Conservation (phyloP, 176 grass and related monocot species). For the Saccharum spontaneum region DNA sequence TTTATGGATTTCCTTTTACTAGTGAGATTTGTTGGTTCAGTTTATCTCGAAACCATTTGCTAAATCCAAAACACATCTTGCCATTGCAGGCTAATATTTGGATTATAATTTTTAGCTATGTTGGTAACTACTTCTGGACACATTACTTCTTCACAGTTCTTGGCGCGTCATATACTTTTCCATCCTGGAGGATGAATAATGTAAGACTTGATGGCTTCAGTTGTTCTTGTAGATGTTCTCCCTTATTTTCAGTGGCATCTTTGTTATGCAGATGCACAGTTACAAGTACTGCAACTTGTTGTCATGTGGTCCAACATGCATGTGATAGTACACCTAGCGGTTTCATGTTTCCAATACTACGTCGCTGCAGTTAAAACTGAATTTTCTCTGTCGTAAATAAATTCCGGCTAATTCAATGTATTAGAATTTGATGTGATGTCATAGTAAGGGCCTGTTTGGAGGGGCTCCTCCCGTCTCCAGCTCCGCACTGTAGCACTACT, state of each 20-base stretch:
- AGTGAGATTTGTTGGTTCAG: neutral
- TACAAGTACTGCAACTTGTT: neutral
- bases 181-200: slow-evolving; percentile 99
- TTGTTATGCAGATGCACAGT: neutral
- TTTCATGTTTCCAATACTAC: neutral
- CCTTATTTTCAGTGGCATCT: neutral
- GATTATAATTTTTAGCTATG: slow-evolving; percentile 99
- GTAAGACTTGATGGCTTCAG: slow-evolving; percentile 47
- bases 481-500: no score
- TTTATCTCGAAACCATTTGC: slow-evolving; percentile 21
- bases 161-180: slow-evolving; percentile 94
- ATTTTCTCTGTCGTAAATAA: neutral
- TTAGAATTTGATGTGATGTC: neutral
- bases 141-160: slow-evolving; percentile 99
- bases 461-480: no score
- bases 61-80: slow-evolving; percentile 31
- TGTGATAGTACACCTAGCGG: neutral
- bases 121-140: slow-evolving; percentile 99
- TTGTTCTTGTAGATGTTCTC: neutral
- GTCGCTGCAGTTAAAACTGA: neutral
- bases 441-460: neutral
- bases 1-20: slow-evolving; percentile 13
- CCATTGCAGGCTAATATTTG: slow-evolving; percentile 88
- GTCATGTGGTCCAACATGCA: neutral
- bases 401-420: neutral